Evolutionary conservation across 495 filamentous ascomycete species (phyloP).

Genomic region (Penicillium odoratum): DNA sequence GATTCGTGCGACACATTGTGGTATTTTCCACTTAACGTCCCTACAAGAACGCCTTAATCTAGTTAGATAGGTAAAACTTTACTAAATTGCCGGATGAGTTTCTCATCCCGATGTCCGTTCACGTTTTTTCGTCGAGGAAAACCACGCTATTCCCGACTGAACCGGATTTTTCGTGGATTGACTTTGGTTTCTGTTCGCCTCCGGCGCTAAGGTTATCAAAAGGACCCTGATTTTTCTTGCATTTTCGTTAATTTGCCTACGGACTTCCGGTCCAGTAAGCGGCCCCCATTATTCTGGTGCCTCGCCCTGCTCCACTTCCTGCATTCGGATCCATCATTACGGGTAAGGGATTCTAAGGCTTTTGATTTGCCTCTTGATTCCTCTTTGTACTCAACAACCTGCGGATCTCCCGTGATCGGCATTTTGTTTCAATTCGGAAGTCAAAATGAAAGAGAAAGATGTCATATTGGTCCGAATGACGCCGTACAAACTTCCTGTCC

Average conservation of each 20-base stretch:
- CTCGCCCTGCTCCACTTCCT: slow-evolving; percentile 10
- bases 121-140: not conserved
- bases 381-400: not conserved
- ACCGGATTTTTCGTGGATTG: slow-evolving; percentile 4
- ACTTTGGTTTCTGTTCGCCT: slow-evolving; percentile 13
- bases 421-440: no score
- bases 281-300: slow-evolving; percentile 9
- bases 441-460: slow-evolving; percentile 9
- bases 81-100: not conserved
- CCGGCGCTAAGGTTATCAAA: slow-evolving; percentile 8
- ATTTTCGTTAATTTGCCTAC: slow-evolving; percentile 7
- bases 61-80: not conserved
- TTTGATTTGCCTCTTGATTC: not conserved
- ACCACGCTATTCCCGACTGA: no score
- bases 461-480: slow-evolving; percentile 24
- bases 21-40: no score
- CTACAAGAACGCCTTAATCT: no score
- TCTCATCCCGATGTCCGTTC: not conserved
- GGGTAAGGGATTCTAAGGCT: not conserved
- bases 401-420: slow-evolving; percentile 28
- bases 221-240: not conserved
- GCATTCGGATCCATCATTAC: not conserved
- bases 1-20: no score
- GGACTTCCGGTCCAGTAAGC: slow-evolving; percentile 29
- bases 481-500: slow-evolving; percentile 21